Percentiles rank a stretch among this genome's conserved stretches.
phyloP scores from a whole-genome alignment of 352 stramenopile species.

The Phytopythium aichiense region DNA sequence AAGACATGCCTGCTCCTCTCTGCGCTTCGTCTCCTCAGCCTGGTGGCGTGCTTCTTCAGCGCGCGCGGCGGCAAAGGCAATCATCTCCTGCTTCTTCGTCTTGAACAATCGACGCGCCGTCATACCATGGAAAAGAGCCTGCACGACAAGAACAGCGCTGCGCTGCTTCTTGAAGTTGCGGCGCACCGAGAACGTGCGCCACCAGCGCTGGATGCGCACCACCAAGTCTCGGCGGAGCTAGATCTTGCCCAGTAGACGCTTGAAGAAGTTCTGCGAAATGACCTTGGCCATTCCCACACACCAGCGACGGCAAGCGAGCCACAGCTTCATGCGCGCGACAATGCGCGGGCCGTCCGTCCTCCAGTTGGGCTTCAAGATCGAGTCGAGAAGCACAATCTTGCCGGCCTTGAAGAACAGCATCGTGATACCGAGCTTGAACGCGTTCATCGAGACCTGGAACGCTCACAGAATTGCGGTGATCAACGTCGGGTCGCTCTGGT shows the following conservation, averaged over 20 bases:
- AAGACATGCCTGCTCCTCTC: constrained; percentile 64
- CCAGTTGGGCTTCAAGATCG: constrained; percentile 76
- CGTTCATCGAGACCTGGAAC: constrained; percentile 73
- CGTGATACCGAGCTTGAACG: constrained; percentile 82
- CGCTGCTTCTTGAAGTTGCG: constrained; percentile 84
- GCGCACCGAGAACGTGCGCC: constrained; percentile 65
- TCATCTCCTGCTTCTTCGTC: constrained; percentile 83
- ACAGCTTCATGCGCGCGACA: constrained; percentile 62
- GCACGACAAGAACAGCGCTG: constrained; percentile 60
- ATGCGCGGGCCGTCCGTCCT: constrained; percentile 50
- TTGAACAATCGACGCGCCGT: constrained; percentile 71
- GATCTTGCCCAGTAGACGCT: constrained; percentile 48
- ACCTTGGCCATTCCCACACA: constrained; percentile 67
- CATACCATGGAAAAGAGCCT: constrained; percentile 79
- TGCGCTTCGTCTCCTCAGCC: constrained; percentile 78
- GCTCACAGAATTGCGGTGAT: constrained; percentile 83
- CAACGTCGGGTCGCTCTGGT: constrained; percentile 68
- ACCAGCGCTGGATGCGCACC: constrained; percentile 81
- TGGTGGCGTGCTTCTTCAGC: constrained; percentile 69
- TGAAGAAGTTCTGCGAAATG: constrained; percentile 52
- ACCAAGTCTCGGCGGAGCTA: constrained; percentile 58
- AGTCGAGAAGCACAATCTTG: constrained; percentile 73
- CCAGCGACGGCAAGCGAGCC: constrained; percentile 68
- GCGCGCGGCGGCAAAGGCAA: constrained; percentile 67
- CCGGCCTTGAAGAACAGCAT: constrained; percentile 71